Evolutionary conservation across 768 basidiomycete species (phyloP).

Genomic region (Suillus placidus): DNA sequence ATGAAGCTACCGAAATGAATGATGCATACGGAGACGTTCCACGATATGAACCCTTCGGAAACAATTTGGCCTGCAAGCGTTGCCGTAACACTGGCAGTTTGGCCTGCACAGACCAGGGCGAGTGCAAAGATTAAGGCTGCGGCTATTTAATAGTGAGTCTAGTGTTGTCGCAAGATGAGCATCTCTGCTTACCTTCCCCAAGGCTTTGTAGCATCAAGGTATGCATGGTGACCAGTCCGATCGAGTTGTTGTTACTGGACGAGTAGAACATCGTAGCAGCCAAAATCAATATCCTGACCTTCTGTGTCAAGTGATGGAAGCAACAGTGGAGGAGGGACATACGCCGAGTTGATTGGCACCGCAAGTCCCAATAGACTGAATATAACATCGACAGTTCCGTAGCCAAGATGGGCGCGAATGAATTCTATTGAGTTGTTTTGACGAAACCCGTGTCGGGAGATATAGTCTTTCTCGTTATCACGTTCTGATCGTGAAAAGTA

Average conservation of each 20-base stretch:
- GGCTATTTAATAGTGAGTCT: slow-evolving; percentile 13
- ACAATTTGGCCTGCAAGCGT: slow-evolving; percentile 53
- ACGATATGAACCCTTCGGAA: slow-evolving; percentile 51
- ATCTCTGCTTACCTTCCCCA: slow-evolving; percentile 36
- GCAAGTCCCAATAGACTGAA: slow-evolving; percentile 47
- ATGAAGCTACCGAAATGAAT: not conserved
- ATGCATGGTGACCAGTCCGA: slow-evolving; percentile 47
- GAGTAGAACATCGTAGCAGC: slow-evolving; percentile 25
- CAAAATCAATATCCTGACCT: slow-evolving; percentile 40
- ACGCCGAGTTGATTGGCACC: slow-evolving; percentile 48
- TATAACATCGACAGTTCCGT: slow-evolving; percentile 50
- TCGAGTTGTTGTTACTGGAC: slow-evolving; percentile 20
- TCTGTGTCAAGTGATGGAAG: not conserved
- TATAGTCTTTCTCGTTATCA: slow-evolving; percentile 11
- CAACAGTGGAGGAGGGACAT: slow-evolving; percentile 10
- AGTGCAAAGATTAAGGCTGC: slow-evolving; percentile 48
- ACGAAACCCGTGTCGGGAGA: slow-evolving; percentile 21
- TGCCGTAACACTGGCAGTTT: slow-evolving; percentile 52
- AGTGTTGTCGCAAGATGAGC: not conserved
- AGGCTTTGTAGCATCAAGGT: slow-evolving; percentile 41
- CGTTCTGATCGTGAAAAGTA: slow-evolving; percentile 10
- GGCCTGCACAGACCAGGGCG: slow-evolving; percentile 48
- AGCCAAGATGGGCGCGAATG: slow-evolving; percentile 42
- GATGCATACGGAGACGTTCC: slow-evolving; percentile 41
- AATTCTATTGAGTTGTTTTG: slow-evolving; percentile 39